These are phyloP conservation scores for Oemleria cerasiformis DNA, from an alignment of 306 rosid species.

Conservation along the genomic window DNA sequence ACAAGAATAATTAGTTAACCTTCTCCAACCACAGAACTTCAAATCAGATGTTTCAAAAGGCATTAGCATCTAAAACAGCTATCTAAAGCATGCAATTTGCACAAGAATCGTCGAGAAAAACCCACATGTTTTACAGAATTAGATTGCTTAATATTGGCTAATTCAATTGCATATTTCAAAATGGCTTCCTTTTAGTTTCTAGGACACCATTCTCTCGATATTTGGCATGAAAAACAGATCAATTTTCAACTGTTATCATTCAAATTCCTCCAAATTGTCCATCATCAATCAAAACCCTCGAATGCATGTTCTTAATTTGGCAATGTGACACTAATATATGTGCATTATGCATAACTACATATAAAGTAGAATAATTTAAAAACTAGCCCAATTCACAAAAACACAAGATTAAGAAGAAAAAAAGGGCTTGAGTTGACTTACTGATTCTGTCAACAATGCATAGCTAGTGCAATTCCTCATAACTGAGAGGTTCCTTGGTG, in stretches of 20 bases:
- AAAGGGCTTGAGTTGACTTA: constrained; percentile 23
- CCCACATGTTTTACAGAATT: neutral
- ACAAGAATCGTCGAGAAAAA: neutral
- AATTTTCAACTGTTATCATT: neutral
- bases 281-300: neutral
- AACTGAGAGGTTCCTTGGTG: constrained; percentile 49
- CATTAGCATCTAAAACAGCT: neutral
- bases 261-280: constrained; percentile 4
- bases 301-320: neutral
- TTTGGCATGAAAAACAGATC: neutral
- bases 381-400: neutral
- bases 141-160: neutral
- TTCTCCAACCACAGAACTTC: no score
- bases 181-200: neutral
- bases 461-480: constrained; percentile 53
- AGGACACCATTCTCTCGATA: neutral
- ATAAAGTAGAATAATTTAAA: neutral
- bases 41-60: neutral
- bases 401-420: constrained; percentile 1
- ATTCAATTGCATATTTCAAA: neutral
- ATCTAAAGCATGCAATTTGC: neutral
- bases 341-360: neutral
- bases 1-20: constrained; percentile 10
- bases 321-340: neutral
- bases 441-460: constrained; percentile 49